phyloP scores from a whole-genome alignment of 2,329 filamentous ascomycete genomes.

The Cercospora brassicicola region DNA sequence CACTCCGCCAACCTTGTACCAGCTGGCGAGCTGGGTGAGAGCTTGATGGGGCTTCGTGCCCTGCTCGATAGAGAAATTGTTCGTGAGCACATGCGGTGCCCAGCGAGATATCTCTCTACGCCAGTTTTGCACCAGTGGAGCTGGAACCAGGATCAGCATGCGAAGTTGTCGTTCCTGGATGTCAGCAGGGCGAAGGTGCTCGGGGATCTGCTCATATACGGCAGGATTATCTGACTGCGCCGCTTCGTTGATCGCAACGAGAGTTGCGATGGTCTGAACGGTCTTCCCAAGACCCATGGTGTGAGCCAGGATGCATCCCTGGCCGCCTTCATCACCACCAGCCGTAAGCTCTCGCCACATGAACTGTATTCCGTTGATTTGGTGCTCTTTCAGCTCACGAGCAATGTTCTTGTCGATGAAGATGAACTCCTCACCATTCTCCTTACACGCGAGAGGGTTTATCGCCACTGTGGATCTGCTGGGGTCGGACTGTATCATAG shows the following conservation, averaged over 20 bases:
- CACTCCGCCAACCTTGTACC: conserved; percentile 67
- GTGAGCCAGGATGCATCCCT: conserved; percentile 81
- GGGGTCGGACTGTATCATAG: conserved; percentile 26
- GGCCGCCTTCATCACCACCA: conserved; percentile 49
- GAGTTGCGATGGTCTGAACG: conserved; percentile 81
- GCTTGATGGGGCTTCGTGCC: conserved; percentile 26
- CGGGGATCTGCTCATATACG: conserved; percentile 67
- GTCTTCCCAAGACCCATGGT: conserved; percentile 93
- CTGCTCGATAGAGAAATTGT: conserved; percentile 57
- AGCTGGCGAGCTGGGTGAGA: conserved; percentile 52
- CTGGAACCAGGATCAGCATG: conserved; percentile 73
- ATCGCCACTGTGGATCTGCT: conserved; percentile 54
- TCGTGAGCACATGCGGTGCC: conserved; percentile 58
- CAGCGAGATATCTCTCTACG: conserved; percentile 71
- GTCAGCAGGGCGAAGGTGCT: conserved; percentile 50
- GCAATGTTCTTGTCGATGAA: conserved; percentile 67
- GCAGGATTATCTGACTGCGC: conserved; percentile 58
- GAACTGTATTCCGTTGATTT: conserved; percentile 78
- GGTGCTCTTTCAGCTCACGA: conserved; percentile 70
- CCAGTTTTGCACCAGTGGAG: conserved; percentile 79
- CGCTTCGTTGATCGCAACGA: conserved; percentile 71
- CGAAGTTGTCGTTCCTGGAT: conserved; percentile 52
- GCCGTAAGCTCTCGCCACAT: conserved; percentile 82
- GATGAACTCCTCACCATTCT: conserved; percentile 60
- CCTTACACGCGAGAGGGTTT: conserved; percentile 60